Conservation (phyloP, 2,329 filamentous ascomycete genomes). For the Podosphaera xanthii region DNA sequence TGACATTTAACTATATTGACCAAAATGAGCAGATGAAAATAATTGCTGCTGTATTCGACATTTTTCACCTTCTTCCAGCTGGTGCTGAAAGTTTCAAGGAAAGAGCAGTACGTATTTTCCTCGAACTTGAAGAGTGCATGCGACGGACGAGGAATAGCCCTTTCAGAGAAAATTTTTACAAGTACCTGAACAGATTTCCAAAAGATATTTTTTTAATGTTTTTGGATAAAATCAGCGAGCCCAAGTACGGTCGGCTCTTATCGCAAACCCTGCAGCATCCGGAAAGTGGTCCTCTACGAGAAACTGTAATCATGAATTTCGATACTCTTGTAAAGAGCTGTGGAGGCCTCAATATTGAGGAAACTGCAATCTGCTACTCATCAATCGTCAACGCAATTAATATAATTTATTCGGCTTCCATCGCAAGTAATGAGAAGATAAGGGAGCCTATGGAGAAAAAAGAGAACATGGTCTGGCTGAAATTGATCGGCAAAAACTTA, state of each 20-base stretch:
- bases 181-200: conserved; percentile 82
- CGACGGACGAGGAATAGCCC: conserved; percentile 76
- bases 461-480: conserved; percentile 36
- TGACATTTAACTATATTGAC: conserved; percentile 86
- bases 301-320: conserved; percentile 50
- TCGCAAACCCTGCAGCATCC: conserved; percentile 63
- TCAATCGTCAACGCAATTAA: conserved; percentile 76
- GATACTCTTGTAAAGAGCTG: conserved; percentile 47
- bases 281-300: conserved; percentile 51
- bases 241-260: conserved; percentile 75
- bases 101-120: conserved; percentile 67
- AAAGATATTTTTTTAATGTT: conserved; percentile 71
- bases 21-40: conserved; percentile 86
- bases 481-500: conserved; percentile 50
- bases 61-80: conserved; percentile 85
- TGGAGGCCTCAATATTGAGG: conserved; percentile 37
- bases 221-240: conserved; percentile 55
- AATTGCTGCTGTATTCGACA: conserved; percentile 81
- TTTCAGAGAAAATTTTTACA: conserved; percentile 73
- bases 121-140: conserved; percentile 67
- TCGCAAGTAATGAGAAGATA: conserved; percentile 31
- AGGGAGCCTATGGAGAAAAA: conserved; percentile 49
- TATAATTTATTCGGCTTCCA: conserved; percentile 55
- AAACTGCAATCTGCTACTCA: conserved; percentile 42
- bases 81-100: conserved; percentile 84